phyloP scores from a whole-genome alignment of 805 yeast genomes.

The Brettanomyces bruxellensis region DNA sequence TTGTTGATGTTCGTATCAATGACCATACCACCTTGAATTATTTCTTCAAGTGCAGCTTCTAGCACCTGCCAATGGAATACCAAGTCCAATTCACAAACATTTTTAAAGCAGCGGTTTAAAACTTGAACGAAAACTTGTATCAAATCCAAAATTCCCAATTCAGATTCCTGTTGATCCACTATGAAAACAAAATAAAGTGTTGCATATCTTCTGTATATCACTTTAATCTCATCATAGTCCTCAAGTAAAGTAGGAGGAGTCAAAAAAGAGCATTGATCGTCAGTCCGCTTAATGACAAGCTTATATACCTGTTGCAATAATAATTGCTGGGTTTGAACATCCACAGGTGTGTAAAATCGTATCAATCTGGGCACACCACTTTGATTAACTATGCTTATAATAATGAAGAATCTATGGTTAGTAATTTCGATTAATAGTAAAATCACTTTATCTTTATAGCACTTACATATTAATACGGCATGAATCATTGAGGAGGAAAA shows the following conservation, averaged over 20 bases:
- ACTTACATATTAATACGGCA: slow-evolving; percentile 1
- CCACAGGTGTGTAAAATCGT: slow-evolving; percentile 89
- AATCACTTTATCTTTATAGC: too few species aligned
- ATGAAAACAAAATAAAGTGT: slow-evolving; percentile 93
- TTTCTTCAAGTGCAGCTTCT: slow-evolving; percentile 84
- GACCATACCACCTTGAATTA: slow-evolving; percentile 97
- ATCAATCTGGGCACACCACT: slow-evolving; percentile 75
- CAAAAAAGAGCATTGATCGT: slow-evolving; percentile 77
- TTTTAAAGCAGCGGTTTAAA: slow-evolving; percentile 83
- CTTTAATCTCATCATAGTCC: slow-evolving; percentile 67
- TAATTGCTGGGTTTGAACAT: slow-evolving; percentile 70
- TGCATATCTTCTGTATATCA: slow-evolving; percentile 90
- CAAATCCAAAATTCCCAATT: slow-evolving; percentile 84
- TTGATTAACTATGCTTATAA: neutral
- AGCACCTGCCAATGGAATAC: slow-evolving; percentile 99
- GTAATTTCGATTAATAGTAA: neutral
- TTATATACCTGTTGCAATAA: slow-evolving; percentile 77
- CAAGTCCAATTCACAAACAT: slow-evolving; percentile 90
- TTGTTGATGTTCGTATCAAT: slow-evolving; percentile 80
- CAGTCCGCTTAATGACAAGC: slow-evolving; percentile 59
- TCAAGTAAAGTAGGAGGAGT: slow-evolving; percentile 76
- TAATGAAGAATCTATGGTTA: too few species aligned
- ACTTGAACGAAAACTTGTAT: slow-evolving; percentile 97
- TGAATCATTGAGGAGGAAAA: slow-evolving; percentile 1
- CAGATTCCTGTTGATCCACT: slow-evolving; percentile 93